Conservation (phyloP, 176 grass and related monocot species). For the Stipa capillata region DNA sequence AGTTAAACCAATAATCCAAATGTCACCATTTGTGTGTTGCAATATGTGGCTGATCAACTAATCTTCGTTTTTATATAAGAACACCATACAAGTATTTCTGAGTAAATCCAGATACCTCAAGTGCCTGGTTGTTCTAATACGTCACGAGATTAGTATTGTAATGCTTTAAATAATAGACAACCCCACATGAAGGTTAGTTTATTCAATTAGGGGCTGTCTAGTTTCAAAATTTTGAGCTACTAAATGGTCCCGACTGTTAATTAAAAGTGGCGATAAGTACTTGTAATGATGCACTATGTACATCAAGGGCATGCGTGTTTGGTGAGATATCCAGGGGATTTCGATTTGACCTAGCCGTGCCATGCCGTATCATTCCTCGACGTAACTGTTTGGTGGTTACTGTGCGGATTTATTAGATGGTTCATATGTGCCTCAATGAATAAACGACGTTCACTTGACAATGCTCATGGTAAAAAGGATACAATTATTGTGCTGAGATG, state of each 20-base stretch:
- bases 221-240: not conserved
- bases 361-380: slow-evolving; percentile 21
- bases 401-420: too few relatives aligned
- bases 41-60: not conserved
- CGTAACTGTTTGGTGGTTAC: too few relatives aligned
- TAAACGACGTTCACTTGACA: too few relatives aligned
- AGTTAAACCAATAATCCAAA: not conserved
- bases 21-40: not conserved
- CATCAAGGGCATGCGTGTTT: slow-evolving; percentile 21
- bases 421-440: too few relatives aligned
- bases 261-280: not conserved
- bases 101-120: not conserved
- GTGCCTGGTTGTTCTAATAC: too few relatives aligned
- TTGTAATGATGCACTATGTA: slow-evolving; percentile 15
- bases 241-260: too few relatives aligned
- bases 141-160: not conserved
- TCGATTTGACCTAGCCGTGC: slow-evolving; percentile 30
- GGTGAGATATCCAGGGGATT: slow-evolving; percentile 37
- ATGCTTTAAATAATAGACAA: not conserved
- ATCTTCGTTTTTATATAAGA: not conserved
- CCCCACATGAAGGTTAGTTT: not conserved
- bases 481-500: too few relatives aligned
- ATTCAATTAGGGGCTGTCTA: not conserved
- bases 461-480: too few relatives aligned
- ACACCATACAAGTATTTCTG: not conserved